Conservation (phyloP, 73 alveolate genomes). For the Tetrahymena borealis region DNA sequence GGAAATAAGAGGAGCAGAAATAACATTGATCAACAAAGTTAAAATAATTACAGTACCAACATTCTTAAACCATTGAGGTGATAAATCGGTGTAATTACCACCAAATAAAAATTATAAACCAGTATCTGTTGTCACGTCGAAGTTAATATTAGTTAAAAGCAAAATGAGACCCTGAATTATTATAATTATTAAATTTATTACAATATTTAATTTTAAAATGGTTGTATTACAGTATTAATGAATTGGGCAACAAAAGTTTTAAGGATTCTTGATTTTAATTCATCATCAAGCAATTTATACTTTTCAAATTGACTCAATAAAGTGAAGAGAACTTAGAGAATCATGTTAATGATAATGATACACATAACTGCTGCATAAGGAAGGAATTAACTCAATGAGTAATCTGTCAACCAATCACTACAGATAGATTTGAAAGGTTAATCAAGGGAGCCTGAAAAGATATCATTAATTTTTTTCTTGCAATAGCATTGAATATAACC, state of each 20-base stretch:
- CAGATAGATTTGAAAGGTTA: not conserved
- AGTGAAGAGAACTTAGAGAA: not conserved
- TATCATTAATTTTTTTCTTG: not conserved
- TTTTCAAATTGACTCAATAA: not conserved
- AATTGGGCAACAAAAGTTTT: not conserved
- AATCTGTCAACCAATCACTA: not conserved
- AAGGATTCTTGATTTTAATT: not conserved
- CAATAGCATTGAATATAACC: not conserved
- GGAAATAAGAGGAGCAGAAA: constrained; percentile 40
- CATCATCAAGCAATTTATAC: not conserved
- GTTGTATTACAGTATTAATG: not conserved
- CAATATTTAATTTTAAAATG: too few relatives aligned
- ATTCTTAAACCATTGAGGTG: constrained; percentile 41
- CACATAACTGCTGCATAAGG: not conserved
- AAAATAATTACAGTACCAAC: constrained; percentile 34
- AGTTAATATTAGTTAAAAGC: not conserved
- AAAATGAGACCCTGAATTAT: not conserved
- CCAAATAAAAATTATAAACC: not conserved
- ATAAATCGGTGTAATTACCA: constrained; percentile 46
- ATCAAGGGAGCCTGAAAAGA: not conserved
- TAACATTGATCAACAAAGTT: constrained; percentile 39
- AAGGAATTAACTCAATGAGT: not conserved
- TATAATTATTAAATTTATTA: too few relatives aligned
- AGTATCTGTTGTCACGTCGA: not conserved
- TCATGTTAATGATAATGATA: not conserved